Evolutionary conservation across 176 grass and related monocot species (phyloP).

Genomic region (Miscanthus lutarioriparius): DNA sequence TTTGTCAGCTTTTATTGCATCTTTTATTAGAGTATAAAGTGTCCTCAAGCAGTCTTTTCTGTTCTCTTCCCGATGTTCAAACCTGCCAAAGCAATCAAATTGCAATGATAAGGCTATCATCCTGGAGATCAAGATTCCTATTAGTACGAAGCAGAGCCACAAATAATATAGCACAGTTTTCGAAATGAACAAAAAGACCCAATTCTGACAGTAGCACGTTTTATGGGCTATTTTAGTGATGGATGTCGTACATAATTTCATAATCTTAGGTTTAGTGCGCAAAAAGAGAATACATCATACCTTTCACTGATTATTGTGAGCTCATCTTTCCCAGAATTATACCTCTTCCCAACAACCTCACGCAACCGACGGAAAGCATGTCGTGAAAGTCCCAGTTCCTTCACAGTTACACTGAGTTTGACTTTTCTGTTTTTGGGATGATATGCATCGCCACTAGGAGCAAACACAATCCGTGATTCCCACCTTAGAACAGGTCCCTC

Average conservation of each 20-base stretch:
- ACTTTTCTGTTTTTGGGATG: conserved; percentile 95
- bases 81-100: conserved; percentile 50
- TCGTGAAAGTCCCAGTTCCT: conserved; percentile 79
- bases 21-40: conserved; percentile 63
- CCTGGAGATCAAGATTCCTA: conserved; percentile 1
- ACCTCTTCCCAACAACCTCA: conserved; percentile 88
- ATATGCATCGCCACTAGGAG: conserved; percentile 79
- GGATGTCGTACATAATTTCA: conserved; percentile 14
- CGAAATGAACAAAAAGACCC: neutral
- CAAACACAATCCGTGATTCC: conserved; percentile 89
- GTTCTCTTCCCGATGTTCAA: conserved; percentile 90
- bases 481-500: conserved; percentile 87
- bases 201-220: neutral
- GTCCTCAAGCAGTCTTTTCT: conserved; percentile 97
- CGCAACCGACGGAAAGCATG: conserved; percentile 73
- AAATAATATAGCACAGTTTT: neutral
- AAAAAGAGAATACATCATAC: conserved; percentile 44
- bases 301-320: conserved; percentile 90
- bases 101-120: conserved; percentile 11
- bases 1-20: conserved; percentile 74
- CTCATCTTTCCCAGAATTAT: conserved; percentile 87
- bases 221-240: neutral
- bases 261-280: neutral
- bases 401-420: conserved; percentile 84
- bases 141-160: neutral